Evolutionary conservation across 179 eudicot genomes (phyloP), one percentile per base, ranked within the genome.

Genomic region (Silene coronaria): DNA sequence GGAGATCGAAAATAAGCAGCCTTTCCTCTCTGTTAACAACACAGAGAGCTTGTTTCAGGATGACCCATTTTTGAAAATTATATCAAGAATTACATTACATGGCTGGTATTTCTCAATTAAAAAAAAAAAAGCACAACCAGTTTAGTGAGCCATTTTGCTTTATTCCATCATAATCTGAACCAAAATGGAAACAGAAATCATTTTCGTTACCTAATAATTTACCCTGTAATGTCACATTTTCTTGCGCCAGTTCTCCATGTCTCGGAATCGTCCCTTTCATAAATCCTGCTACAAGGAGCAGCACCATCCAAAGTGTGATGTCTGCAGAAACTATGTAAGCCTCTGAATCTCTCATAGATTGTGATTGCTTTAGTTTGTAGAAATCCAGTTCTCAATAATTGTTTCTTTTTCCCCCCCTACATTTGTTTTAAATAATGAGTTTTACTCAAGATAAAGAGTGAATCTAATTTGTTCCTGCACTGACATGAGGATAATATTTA

Each of bases 251-350:
- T 96, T 87, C 75, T 96, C 97, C 46, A 80, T 93, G 91, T 91
- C 90, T 6, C 87, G 88, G 72, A 88, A 91, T 85, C 88, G 83
- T 8, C 97, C 98, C n/a, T 96, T 75, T 84, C 99, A 96, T 82
- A 96, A 91, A 80, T 79, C 89, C 69, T 96, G 99, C 83, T 91
- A 93, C 71, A 96, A 89, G 88, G 92, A 89, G 80, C 87, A 80
- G 75, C 88, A 93, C 76, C 99, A 96, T 79, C 98, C 99, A 58
- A 87, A 77, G 79, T 96, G 99, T 81, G 99, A 96, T 46, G 96
- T 96, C 78, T 96, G 99, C 89, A 81, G 77, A 34, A 78, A 87
- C 78, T 93, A 78, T 75, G 99, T 96, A 82, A 88, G 97, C 5
- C 53, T 22, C 21, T 78, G 9, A 16, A 28, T 68, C 32, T 38